Percentiles rank a stretch among this genome's conserved stretches.
Conservation (phyloP, 768 basidiomycete genomes). For the Pholiota molesta region DNA sequence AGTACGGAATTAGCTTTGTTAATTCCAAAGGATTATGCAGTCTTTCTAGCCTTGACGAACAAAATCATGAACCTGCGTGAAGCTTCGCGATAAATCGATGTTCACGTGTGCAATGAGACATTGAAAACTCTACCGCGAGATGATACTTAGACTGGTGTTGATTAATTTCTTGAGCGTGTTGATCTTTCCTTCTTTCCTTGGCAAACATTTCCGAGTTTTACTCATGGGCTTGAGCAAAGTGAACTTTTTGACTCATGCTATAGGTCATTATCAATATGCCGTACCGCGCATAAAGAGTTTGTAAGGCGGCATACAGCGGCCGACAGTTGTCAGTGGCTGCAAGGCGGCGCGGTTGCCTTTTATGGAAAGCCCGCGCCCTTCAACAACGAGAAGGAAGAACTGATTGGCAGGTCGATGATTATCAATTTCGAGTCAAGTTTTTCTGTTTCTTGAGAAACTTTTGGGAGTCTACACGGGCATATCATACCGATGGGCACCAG, state of each 20-base stretch:
- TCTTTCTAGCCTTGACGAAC: no score
- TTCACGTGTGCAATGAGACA: no score
- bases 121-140: conserved; percentile 27
- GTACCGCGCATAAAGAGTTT: neutral
- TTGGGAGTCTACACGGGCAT: neutral
- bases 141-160: conserved; percentile 35
- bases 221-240: neutral
- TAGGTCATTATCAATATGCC: neutral
- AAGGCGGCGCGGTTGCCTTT: neutral
- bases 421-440: neutral
- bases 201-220: neutral
- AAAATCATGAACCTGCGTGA: no score
- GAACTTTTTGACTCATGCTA: neutral
- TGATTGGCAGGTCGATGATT: neutral
- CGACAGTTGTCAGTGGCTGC: no score
- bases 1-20: no score
- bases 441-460: neutral
- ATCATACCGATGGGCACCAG: neutral
- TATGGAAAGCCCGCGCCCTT: neutral
- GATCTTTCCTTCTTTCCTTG: neutral
- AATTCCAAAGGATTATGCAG: no score
- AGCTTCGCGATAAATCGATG: no score
- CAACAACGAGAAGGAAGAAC: neutral
- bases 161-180: conserved; percentile 23
- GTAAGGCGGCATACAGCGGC: no score